Base-by-base conservation (phyloP, 2,329 filamentous ascomycete genomes). In the Onygenales sp. region DNA sequence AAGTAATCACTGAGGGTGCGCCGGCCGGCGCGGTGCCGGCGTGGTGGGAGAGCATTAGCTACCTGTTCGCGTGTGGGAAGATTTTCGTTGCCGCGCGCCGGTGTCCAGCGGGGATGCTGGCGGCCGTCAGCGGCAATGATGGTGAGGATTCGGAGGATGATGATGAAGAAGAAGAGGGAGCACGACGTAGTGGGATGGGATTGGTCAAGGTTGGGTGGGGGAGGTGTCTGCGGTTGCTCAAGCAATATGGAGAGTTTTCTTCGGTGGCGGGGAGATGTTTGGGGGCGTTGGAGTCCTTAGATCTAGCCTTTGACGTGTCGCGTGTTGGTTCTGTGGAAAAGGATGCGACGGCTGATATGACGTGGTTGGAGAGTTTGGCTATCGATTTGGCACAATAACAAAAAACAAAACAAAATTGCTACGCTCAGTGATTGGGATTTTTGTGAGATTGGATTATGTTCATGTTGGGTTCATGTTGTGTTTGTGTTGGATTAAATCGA, bases 1-100 rank as follows among this genome's bases (percentile, higher is more conserved):
- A 55, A 11, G 48, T 58, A 10, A 7, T 59, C 9, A 31, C 40
- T 17, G 42, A 37, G 37, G n/a, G 21, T 4, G 42, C 46, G 21
- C 27, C 13, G n/a, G 42, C 8, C 33, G 42, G 21, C 11, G 36
- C 8, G 34, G 37, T 58, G 7, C 56, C 58, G 2, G 33, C 53
- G 1, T 57, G 57, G 53, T 59, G 58, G 58, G 58, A 59, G 40
- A 59, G 53, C 44, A 43, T 56, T 7, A 52, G 47, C 13, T 56
- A 54, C 32, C 21, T 54, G 21, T 59, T 52, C 36, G 54, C 54
- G 8, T 59, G 56, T 34, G 55, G 52, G 3, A 54, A 51, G 7
- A 51, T 56, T 14, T 39, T 59, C 8, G 43, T 59, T 31, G 56
- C 56, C 5, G 56, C 56, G 13, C 56, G 56, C 6, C 33, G 51